Percentiles rank a stretch among this genome's conserved stretches.
Conservation (phyloP, 2,329 filamentous ascomycete genomes). For the Elsinoe fawcettii region DNA sequence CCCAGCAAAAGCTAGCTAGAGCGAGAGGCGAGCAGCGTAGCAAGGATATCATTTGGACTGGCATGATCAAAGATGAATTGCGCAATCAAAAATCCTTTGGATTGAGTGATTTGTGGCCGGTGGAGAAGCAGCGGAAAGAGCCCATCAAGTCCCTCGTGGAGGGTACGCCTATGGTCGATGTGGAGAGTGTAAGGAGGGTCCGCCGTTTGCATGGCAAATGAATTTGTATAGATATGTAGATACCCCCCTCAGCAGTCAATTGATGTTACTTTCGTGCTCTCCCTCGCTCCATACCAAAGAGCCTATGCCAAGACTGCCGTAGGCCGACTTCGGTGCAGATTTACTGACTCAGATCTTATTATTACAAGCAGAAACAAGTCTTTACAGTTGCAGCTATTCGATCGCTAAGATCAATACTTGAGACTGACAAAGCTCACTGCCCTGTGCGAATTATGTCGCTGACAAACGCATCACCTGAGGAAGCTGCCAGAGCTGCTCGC, state of each 20-base stretch:
- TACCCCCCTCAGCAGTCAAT: background rate
- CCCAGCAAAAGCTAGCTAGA: constrained; percentile 17
- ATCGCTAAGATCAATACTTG: no score
- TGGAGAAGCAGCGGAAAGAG: background rate
- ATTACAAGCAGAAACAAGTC: no score
- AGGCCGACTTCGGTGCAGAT: background rate
- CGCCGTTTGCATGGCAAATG: background rate
- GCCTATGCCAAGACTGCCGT: background rate
- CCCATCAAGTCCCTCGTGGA: background rate
- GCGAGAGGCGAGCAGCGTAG: constrained; percentile 20
- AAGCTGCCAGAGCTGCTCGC: constrained; percentile 71
- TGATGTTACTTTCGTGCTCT: background rate
- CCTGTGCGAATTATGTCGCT: constrained; percentile 62
- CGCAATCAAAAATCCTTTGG: constrained; percentile 1
- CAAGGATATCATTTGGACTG: constrained; percentile 10
- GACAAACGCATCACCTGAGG: constrained; percentile 71
- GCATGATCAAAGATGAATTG: background rate
- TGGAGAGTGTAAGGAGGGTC: background rate
- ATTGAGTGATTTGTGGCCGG: constrained; percentile 7
- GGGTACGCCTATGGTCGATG: background rate
- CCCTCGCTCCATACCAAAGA: no score
- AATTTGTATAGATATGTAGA: background rate
- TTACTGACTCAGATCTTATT: background rate
- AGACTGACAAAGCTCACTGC: background rate
- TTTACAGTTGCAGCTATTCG: no score